Evolutionary conservation across 441 rosid species (phyloP).

Genomic region (Gossypium gossypioides): DNA sequence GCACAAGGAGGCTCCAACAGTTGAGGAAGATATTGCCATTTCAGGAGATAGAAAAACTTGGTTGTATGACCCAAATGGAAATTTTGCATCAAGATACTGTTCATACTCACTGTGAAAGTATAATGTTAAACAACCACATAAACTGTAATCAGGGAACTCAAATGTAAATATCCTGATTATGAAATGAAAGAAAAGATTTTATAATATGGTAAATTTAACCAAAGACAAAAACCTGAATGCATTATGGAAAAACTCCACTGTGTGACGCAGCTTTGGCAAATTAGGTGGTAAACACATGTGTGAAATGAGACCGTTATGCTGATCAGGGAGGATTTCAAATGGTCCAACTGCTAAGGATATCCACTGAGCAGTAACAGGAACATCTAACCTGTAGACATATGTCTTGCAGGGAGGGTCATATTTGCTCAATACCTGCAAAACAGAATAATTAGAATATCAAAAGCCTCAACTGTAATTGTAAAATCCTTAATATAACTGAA

Average conservation of each 20-base stretch:
- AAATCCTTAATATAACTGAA: background rate
- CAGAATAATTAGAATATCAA: conserved; percentile 4
- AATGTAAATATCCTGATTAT: conserved; percentile 14
- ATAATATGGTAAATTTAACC: conserved; percentile 7
- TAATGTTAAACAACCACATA: conserved; percentile 19
- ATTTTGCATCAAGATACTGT: conserved; percentile 73
- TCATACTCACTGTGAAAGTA: conserved; percentile 68
- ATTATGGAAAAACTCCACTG: conserved; percentile 74
- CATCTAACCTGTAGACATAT: conserved; percentile 69
- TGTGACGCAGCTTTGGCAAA: conserved; percentile 54
- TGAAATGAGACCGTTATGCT: conserved; percentile 50
- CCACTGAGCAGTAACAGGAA: conserved; percentile 74
- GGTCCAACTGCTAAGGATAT: conserved; percentile 88
- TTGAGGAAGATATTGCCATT: conserved; percentile 61
- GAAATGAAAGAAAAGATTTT: conserved; percentile 2
- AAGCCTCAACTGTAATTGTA: background rate
- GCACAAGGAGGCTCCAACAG: conserved; percentile 77
- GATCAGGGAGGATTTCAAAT: conserved; percentile 75
- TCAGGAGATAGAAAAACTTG: conserved; percentile 88
- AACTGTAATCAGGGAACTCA: background rate
- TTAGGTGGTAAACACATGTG: conserved; percentile 68
- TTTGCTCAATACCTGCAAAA: conserved; percentile 68
- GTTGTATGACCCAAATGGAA: conserved; percentile 88
- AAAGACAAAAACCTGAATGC: conserved; percentile 65
- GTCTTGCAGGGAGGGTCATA: conserved; percentile 84